phyloP scores from a whole-genome alignment of 1,284 basidiomycete genomes.

The Boletus calvinii region DNA sequence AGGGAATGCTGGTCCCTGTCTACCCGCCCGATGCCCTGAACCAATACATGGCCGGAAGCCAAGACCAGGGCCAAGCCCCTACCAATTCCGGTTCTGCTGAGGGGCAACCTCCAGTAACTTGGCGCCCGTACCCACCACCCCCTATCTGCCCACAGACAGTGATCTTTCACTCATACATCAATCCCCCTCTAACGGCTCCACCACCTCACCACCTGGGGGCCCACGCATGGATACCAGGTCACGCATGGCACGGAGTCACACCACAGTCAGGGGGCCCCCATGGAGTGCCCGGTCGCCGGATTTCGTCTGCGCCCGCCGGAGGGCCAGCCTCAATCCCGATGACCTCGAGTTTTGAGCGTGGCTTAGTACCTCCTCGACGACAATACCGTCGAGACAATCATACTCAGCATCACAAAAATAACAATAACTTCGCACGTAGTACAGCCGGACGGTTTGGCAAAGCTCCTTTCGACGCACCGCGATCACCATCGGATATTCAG shows the following conservation, averaged over 20 bases:
- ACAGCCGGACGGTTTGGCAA: constrained; percentile 22
- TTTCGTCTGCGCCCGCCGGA: constrained; percentile 19
- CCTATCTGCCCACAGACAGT: constrained; percentile 30
- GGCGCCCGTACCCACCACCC: constrained; percentile 32
- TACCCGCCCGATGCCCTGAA: constrained; percentile 69
- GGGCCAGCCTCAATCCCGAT: constrained; percentile 12
- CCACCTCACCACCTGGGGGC: constrained; percentile 21
- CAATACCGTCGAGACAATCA: constrained; percentile 34
- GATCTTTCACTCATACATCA: constrained; percentile 32
- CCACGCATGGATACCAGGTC: constrained; percentile 30
- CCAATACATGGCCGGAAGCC: constrained; percentile 47
- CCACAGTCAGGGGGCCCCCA: constrained; percentile 18
- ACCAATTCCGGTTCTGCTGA: constrained; percentile 24
- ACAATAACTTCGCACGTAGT: constrained; percentile 15
- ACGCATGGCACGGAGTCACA: constrained; percentile 24
- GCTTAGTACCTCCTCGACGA: constrained; percentile 29
- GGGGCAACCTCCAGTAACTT: constrained; percentile 23
- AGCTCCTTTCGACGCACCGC: constrained; percentile 17
- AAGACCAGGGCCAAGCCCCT: constrained; percentile 23
- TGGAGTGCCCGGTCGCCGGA: constrained; percentile 17
- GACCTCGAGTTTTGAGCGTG: constrained; percentile 27
- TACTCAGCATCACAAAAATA: constrained; percentile 28
- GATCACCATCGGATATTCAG: constrained; percentile 20
- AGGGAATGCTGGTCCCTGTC: constrained; percentile 65
- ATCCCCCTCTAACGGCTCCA: constrained; percentile 21